A percentile compares a stretch with the other conserved stretches of the same genome.
phyloP scores from a whole-genome alignment of 306 rosid species.

The Ammopiptanthus mongolicus region DNA sequence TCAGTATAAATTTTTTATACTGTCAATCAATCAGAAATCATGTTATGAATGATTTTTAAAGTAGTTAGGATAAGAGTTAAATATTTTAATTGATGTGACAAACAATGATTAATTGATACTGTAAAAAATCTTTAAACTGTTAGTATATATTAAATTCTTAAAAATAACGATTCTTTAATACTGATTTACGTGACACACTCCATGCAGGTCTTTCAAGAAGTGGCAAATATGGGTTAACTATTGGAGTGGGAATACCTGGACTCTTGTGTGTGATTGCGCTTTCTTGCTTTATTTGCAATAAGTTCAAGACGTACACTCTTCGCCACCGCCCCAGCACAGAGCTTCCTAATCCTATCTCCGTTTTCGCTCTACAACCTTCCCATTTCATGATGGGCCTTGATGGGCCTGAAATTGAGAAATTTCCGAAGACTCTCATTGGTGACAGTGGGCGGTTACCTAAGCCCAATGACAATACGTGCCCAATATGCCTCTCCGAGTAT shows the following conservation, averaged over 20 bases:
- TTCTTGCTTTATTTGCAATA: constrained; percentile 15
- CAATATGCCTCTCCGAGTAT: constrained; percentile 65
- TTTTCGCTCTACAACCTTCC: neutral
- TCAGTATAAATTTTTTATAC: too few species aligned
- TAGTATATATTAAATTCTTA: too few species aligned
- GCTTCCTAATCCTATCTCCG: neutral
- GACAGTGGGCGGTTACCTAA: constrained; percentile 53
- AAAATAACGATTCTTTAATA: neutral
- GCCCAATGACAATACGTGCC: constrained; percentile 46
- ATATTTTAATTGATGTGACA: too few species aligned
- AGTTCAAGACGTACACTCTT: neutral
- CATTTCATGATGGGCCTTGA: constrained; percentile 33
- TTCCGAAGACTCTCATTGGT: constrained; percentile 43
- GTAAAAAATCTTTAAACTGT: too few species aligned
- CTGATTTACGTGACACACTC: neutral
- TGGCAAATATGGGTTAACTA: constrained; percentile 41
- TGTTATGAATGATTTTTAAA: too few species aligned
- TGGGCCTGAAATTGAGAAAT: constrained; percentile 48
- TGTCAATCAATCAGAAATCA: too few species aligned
- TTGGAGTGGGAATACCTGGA: constrained; percentile 51
- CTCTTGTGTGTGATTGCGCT: constrained; percentile 38
- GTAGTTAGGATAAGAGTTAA: too few species aligned
- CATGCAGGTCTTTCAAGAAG: constrained; percentile 45
- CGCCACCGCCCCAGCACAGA: neutral
- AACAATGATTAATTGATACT: too few species aligned